Evolutionary conservation across 495 filamentous ascomycete genomes (phyloP), one percentile per base, ranked within the genome.

Genomic region (Pyrenula aspistea): DNA sequence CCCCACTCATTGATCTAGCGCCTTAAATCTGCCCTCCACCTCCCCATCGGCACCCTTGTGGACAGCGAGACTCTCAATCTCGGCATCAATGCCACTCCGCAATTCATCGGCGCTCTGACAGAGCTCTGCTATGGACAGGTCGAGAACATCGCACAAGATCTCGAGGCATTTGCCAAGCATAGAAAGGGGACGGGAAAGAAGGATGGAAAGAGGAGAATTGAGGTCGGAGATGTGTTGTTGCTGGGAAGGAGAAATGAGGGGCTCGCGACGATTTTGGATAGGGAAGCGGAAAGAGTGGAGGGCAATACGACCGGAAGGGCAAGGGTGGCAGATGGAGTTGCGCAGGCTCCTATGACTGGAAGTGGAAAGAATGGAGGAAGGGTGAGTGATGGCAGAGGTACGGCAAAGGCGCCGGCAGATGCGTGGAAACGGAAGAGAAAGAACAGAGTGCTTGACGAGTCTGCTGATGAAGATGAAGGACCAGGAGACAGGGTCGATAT

Each of bases 1-100:
- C 10, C 22, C 22, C 47, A 49, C 52, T 51, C 23, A 12, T 12
- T 49, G 42, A 10, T 49, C 20, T 57, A 96, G 89, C 85, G 85
- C 60, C 78, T 96, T 56, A 98, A 98, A 79, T 83, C 89, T 53
- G 88, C 90, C 25, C 80, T 98, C n/a, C 97, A 91, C 91, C 87
- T 86, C 67, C 79, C 82, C 21, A 83, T 96, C 58, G 91, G 91
- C 65, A 87, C 90, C 66, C 89, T 90, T 52, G 87, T 96, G 51
- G 92, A 96, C 67, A 83, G 91, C 59, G 89, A 95, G 66, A 86
- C 83, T 24, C 71, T 93, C 36, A 76, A 76, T 22, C 75, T 87
- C 12, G 84, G 87, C 63, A 77, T 86, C 57, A 96, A 92, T 69
- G 89, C 91, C 1, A 96, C 91, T 0, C 91, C 91, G 4, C 91